These are phyloP conservation scores for Medicago lupulina DNA, from an alignment of 306 rosid genomes.

Conservation along the genomic window DNA sequence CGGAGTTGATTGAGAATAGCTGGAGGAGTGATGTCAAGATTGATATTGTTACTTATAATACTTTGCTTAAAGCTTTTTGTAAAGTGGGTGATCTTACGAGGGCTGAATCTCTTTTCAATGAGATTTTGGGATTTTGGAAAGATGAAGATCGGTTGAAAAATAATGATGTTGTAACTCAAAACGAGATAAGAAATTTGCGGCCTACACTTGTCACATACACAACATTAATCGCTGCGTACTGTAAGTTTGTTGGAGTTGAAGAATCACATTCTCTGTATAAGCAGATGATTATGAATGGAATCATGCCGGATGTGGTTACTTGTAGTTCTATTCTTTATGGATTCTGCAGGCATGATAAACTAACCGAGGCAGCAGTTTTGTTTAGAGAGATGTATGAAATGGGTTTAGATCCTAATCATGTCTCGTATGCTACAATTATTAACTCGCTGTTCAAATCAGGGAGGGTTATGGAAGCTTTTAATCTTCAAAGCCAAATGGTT, in stretches of 20 bases:
- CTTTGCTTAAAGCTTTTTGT: constrained; percentile 69
- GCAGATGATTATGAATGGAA: constrained; percentile 72
- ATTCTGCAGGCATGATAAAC: constrained; percentile 75
- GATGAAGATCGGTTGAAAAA: constrained; percentile 38
- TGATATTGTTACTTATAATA: constrained; percentile 73
- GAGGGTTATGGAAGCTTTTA: constrained; percentile 65
- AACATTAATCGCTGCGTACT: constrained; percentile 62
- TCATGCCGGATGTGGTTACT: constrained; percentile 78
- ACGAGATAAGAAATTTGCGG: constrained; percentile 42
- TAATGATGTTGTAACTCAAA: constrained; percentile 33
- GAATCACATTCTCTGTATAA: constrained; percentile 71
- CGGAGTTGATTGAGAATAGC: constrained; percentile 56
- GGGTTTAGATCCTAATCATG: constrained; percentile 74
- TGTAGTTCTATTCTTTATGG: constrained; percentile 72
- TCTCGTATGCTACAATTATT: constrained; percentile 70
- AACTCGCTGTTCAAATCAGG: constrained; percentile 70
- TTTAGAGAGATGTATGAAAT: constrained; percentile 77
- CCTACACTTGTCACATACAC: constrained; percentile 71
- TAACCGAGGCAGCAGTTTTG: constrained; percentile 66
- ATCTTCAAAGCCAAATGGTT: constrained; percentile 73
- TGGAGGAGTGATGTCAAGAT: constrained; percentile 47
- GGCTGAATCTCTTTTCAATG: constrained; percentile 58
- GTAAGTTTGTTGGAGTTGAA: constrained; percentile 58
- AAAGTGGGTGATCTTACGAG: constrained; percentile 55
- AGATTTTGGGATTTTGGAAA: constrained; percentile 48